Evolutionary conservation across 176 grass and related monocot species (phyloP).

Genomic region (Carex scoparia): DNA sequence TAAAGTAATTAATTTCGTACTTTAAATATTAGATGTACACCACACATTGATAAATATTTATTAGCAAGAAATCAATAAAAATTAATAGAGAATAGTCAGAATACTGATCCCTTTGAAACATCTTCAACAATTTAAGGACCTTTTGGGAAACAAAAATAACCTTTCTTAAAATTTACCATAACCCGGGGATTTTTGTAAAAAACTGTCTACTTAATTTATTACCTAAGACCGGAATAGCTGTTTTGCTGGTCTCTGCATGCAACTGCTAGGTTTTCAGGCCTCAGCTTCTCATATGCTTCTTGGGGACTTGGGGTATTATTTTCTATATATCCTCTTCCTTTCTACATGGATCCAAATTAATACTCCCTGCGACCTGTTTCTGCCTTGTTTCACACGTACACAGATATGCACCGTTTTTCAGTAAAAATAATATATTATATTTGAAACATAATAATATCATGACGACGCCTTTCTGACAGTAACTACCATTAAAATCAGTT

Average conservation of each 20-base stretch:
- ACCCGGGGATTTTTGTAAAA: neutral
- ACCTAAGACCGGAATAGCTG: neutral
- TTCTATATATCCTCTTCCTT: neutral
- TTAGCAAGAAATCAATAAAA: too few relatives aligned
- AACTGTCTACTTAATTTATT: neutral
- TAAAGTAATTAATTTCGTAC: too few relatives aligned
- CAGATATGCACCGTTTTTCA: neutral
- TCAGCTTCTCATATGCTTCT: neutral
- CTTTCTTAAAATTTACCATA: neutral
- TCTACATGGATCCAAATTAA: neutral
- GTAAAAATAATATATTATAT: neutral
- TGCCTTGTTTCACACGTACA: neutral
- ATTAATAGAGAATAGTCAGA: too few relatives aligned
- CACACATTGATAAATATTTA: too few relatives aligned
- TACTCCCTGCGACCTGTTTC: neutral
- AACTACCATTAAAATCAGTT: neutral
- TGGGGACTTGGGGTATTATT: neutral
- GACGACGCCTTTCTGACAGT: neutral
- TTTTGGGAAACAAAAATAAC: neutral
- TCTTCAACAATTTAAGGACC: neutral
- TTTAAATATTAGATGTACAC: too few relatives aligned
- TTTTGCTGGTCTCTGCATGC: neutral
- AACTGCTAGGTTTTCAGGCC: neutral
- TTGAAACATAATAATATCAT: neutral
- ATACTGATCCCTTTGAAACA: neutral